A percentile compares a stretch with the other conserved stretches of the same genome.
These are phyloP conservation scores for Pleodorina starrii DNA, from an alignment of 139 green algal species.

Conservation along the genomic window DNA sequence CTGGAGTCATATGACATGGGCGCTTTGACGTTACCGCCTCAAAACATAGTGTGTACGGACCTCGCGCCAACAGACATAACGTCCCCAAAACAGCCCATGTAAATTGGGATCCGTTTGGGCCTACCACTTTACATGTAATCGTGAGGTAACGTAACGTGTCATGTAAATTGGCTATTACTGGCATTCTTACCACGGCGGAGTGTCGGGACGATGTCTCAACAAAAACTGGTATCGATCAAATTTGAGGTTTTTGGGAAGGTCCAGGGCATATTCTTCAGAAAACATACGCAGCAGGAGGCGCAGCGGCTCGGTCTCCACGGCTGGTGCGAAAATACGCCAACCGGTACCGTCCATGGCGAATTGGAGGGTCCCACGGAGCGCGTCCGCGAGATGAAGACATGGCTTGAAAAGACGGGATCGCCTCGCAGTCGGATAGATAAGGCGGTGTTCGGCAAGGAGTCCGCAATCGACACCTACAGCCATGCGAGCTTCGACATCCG, in stretches of 20 bases:
- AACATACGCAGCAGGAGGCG: slow-evolving; percentile 61
- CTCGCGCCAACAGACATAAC: no score
- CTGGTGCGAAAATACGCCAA: slow-evolving; percentile 62
- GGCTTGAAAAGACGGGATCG: slow-evolving; percentile 19
- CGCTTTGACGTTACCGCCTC: no score
- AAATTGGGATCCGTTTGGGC: no score
- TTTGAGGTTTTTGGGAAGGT: slow-evolving; percentile 47
- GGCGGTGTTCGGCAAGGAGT: not conserved
- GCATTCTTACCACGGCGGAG: no score
- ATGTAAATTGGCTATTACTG: no score
- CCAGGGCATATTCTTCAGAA: slow-evolving; percentile 62
- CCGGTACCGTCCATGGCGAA: slow-evolving; percentile 61
- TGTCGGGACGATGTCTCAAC: no score
- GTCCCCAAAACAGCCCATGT: no score
- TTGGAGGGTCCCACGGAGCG: slow-evolving; percentile 47
- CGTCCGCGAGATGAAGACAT: slow-evolving; percentile 33
- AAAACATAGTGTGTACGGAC: no score
- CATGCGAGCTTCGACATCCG: not conserved
- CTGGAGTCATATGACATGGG: no score
- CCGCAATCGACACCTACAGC: not conserved
- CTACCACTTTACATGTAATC: no score
- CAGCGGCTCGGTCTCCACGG: slow-evolving; percentile 56
- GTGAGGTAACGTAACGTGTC: no score
- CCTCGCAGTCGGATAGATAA: slow-evolving; percentile 23
- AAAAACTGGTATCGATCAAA: not conserved